These are phyloP conservation scores for Bipolaris cookei DNA, from an alignment of 2,329 filamentous ascomycete genomes.

Conservation along the genomic window DNA sequence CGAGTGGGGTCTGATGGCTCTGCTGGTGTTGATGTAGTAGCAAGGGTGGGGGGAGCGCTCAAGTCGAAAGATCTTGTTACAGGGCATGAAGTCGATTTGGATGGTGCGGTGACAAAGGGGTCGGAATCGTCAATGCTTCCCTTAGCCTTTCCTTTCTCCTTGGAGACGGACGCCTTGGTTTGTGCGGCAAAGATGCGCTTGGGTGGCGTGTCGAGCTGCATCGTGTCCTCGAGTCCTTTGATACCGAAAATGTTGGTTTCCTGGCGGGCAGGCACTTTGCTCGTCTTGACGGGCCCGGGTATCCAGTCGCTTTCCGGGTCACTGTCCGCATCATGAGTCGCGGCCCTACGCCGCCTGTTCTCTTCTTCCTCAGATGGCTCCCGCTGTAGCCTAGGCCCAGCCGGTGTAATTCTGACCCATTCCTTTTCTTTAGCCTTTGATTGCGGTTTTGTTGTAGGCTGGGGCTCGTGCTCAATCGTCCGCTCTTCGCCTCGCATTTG, in stretches of 20 bases:
- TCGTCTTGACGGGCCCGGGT: slow-evolving; percentile 34
- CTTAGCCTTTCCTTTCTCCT: slow-evolving; percentile 20
- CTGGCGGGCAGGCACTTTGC: slow-evolving; percentile 20
- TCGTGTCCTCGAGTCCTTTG: slow-evolving; percentile 31
- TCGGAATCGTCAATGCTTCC: slow-evolving; percentile 26
- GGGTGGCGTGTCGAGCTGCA: slow-evolving; percentile 32
- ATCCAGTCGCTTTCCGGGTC: slow-evolving; percentile 49
- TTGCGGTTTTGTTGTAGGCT: slow-evolving; percentile 22
- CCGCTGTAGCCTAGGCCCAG: slow-evolving; percentile 28
- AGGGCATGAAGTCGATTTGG: slow-evolving; percentile 23
- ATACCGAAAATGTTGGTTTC: slow-evolving; percentile 42
- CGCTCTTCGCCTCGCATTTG: slow-evolving; percentile 62
- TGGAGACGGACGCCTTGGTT: not conserved
- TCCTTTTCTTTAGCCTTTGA: slow-evolving; percentile 36
- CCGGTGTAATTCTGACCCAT: slow-evolving; percentile 25
- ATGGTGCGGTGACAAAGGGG: slow-evolving; percentile 34
- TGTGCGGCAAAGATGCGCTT: slow-evolving; percentile 23
- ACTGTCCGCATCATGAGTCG: slow-evolving; percentile 34
- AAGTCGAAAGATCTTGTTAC: slow-evolving; percentile 28
- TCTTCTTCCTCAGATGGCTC: slow-evolving; percentile 40
- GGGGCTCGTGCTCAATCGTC: slow-evolving; percentile 9
- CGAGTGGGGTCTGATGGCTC: slow-evolving; percentile 27
- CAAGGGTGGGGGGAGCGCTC: slow-evolving; percentile 19
- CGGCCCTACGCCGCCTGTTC: slow-evolving; percentile 31
- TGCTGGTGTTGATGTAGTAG: slow-evolving; percentile 5